Conservation (phyloP, 495 filamentous ascomycete species). For the Hypoxylon cercidicola region DNA sequence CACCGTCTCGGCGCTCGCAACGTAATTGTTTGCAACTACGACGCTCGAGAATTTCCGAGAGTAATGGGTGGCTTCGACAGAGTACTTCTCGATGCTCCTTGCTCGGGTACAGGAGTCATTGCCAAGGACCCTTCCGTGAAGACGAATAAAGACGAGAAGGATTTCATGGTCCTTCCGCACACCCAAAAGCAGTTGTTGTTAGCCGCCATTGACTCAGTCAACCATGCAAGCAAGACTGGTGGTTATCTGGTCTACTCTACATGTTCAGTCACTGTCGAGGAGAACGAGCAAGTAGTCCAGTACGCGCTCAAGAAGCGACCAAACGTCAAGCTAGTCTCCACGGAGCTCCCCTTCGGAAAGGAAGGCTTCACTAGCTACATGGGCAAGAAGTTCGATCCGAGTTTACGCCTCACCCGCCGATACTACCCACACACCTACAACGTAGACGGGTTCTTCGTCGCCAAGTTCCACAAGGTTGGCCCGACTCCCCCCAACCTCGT, state of each 20-base stretch:
- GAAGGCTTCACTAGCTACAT: conserved; percentile 89
- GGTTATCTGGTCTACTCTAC: conserved; percentile 94
- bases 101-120: conserved; percentile 76
- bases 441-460: conserved; percentile 98
- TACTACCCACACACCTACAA: conserved; percentile 97
- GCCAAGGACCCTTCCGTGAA: conserved; percentile 95
- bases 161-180: conserved; percentile 91
- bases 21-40: conserved; percentile 92
- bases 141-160: conserved; percentile 94
- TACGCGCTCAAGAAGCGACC: conserved; percentile 91
- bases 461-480: conserved; percentile 93
- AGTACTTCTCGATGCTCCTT: conserved; percentile 51
- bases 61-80: conserved; percentile 93
- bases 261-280: conserved; percentile 87
- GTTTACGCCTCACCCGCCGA: conserved; percentile 84
- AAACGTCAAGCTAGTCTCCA: conserved; percentile 93
- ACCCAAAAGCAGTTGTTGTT: conserved; percentile 93
- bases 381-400: conserved; percentile 88
- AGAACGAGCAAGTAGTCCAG: conserved; percentile 93
- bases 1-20: conserved; percentile 95
- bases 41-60: conserved; percentile 90
- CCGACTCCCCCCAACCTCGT: conserved; percentile 71
- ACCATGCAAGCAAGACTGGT: conserved; percentile 84
- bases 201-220: conserved; percentile 92
- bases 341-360: conserved; percentile 89